Evolutionary conservation across 2,329 filamentous ascomycete genomes (phyloP).

Genomic region (Aspergillus neotritici): DNA sequence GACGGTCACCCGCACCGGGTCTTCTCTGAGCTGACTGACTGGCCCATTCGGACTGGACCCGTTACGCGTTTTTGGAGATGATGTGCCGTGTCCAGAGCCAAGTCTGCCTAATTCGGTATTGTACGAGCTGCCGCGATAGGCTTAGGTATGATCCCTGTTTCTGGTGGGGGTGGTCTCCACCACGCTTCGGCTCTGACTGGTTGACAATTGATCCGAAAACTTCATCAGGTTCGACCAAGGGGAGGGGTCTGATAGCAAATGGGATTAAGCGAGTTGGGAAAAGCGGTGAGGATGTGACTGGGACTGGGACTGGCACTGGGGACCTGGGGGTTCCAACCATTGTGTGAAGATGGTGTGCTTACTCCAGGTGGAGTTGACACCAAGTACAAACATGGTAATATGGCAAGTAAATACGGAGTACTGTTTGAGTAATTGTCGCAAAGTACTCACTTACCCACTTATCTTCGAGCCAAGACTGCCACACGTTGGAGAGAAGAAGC

Average conservation of each 20-base stretch:
- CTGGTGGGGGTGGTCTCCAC: constrained; percentile 5
- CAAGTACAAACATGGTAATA: no score
- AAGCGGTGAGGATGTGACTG: constrained; percentile 17
- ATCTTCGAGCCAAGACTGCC: no score
- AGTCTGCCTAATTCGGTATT: constrained; percentile 11
- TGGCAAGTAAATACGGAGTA: no score
- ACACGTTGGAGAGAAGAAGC: no score
- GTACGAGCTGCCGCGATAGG: constrained; percentile 16
- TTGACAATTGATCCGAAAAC: background rate
- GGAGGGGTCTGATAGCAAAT: constrained; percentile 10
- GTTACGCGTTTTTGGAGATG: constrained; percentile 22
- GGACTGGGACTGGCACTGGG: background rate
- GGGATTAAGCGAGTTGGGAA: constrained; percentile 3
- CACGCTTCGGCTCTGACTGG: constrained; percentile 5
- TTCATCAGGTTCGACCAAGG: background rate
- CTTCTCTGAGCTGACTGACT: constrained; percentile 8
- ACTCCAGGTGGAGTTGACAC: no score
- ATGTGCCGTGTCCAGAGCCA: constrained; percentile 18
- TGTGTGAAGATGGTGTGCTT: background rate
- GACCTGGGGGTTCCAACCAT: background rate
- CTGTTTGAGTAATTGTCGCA: no score
- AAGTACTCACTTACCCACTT: no score
- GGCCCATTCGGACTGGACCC: background rate
- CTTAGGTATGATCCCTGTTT: constrained; percentile 13
- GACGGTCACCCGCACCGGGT: background rate